phyloP scores from a whole-genome alignment of 2,329 filamentous ascomycete genomes.

The Fusarium falciforme region DNA sequence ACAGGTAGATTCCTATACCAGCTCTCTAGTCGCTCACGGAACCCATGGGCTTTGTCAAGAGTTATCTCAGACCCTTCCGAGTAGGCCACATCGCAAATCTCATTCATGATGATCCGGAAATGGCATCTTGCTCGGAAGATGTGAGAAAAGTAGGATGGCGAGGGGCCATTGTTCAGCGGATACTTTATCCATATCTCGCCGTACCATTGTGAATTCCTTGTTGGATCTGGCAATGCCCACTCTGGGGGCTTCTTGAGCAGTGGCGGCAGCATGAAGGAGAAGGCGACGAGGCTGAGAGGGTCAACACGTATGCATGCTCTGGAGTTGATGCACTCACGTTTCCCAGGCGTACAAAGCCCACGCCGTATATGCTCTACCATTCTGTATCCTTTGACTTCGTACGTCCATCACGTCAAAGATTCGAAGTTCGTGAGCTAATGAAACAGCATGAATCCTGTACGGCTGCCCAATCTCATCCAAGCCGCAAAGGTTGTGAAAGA shows the following conservation, averaged over 20 bases:
- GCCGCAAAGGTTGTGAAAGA: constrained; percentile 48
- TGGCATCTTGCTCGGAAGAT: constrained; percentile 15
- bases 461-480: constrained; percentile 52
- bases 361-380: constrained; percentile 44
- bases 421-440: constrained; percentile 47
- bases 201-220: constrained; percentile 43
- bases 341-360: constrained; percentile 53
- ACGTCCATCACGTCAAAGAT: constrained; percentile 43
- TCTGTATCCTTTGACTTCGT: constrained; percentile 27
- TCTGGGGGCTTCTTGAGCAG: constrained; percentile 45
- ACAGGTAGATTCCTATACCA: constrained; percentile 47
- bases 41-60: constrained; percentile 31
- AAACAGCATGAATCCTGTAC: constrained; percentile 47
- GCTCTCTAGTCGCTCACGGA: constrained; percentile 29
- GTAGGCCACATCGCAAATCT: constrained; percentile 34
- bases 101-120: not conserved
- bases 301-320: not conserved
- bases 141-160: constrained; percentile 41
- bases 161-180: constrained; percentile 39
- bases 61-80: constrained; percentile 21
- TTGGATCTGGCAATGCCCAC: constrained; percentile 46
- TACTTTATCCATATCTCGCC: constrained; percentile 53
- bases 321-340: constrained; percentile 28
- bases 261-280: constrained; percentile 44
- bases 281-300: constrained; percentile 34